phyloP scores from a whole-genome alignment of 768 basidiomycete genomes.

The Serendipita sp. region DNA sequence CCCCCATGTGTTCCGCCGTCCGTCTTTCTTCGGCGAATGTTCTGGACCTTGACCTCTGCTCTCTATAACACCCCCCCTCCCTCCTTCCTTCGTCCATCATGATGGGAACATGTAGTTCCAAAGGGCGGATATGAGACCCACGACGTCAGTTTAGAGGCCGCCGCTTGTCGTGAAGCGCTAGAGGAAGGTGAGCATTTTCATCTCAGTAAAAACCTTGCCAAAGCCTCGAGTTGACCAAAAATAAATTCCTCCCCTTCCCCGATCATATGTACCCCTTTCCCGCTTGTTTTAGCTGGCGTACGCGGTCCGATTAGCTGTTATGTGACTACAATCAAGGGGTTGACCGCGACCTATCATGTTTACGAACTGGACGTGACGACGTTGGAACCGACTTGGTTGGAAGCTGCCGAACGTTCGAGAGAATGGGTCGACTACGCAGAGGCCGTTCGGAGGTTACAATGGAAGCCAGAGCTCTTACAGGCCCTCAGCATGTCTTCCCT shows the following conservation, averaged over 20 bases:
- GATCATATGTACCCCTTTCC: background rate
- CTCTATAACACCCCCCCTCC: too few relatives aligned
- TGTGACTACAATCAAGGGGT: slow-evolving; percentile 65
- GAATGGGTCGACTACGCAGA: slow-evolving; percentile 86
- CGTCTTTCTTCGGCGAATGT: background rate
- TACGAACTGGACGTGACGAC: slow-evolving; percentile 61
- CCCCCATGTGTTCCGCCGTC: background rate
- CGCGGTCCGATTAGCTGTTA: slow-evolving; percentile 74
- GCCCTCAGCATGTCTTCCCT: slow-evolving; percentile 16
- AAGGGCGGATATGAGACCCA: slow-evolving; percentile 83
- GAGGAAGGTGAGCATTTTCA: slow-evolving; percentile 87
- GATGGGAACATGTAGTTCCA: slow-evolving; percentile 39
- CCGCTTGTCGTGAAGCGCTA: slow-evolving; percentile 79
- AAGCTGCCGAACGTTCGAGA: slow-evolving; percentile 58
- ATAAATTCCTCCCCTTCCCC: slow-evolving; percentile 11
- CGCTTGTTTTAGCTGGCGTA: slow-evolving; percentile 52
- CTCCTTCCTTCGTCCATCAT: background rate
- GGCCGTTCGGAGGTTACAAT: slow-evolving; percentile 53
- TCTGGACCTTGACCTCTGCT: background rate
- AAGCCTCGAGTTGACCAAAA: slow-evolving; percentile 12
- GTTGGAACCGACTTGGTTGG: slow-evolving; percentile 69
- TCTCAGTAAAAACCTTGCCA: slow-evolving; percentile 32
- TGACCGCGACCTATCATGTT: slow-evolving; percentile 74
- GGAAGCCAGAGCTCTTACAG: slow-evolving; percentile 75
- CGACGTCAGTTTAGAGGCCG: slow-evolving; percentile 68